A percentile compares a stretch with the other conserved stretches of the same genome.
Evolutionary conservation across 164 flowering plant species (phyloP).

Genomic region (Aristolochia fimbriata): DNA sequence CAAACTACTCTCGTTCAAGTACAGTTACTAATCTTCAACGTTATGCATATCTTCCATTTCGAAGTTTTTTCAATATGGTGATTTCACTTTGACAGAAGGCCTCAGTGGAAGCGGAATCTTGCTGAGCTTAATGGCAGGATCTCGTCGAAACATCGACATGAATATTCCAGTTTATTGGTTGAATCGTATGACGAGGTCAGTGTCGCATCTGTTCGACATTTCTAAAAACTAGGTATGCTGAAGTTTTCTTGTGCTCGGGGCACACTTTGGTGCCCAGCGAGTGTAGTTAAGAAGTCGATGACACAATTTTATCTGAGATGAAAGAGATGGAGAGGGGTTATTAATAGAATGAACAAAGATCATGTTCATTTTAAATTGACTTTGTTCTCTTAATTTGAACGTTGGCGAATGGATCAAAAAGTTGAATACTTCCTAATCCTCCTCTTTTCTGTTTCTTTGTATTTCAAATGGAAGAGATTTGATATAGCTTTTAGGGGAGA

Average conservation of each 20-base stretch:
- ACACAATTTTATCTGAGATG: too few species aligned
- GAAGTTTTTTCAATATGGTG: neutral
- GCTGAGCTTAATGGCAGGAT: slow-evolving; percentile 6
- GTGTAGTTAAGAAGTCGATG: neutral
- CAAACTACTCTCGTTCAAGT: neutral
- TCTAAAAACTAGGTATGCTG: neutral
- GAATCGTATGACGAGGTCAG: slow-evolving; percentile 5
- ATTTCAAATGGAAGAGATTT: too few species aligned
- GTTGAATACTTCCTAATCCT: too few species aligned
- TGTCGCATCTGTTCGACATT: neutral
- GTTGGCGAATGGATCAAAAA: too few species aligned
- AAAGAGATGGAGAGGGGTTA: too few species aligned
- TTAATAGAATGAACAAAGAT: too few species aligned
- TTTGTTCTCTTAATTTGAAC: too few species aligned
- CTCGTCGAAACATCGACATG: slow-evolving; percentile 4
- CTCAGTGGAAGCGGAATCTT: slow-evolving; percentile 1
- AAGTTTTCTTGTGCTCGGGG: too few species aligned
- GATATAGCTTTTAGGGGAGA: too few species aligned
- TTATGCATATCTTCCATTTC: neutral
- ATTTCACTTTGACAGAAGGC: neutral
- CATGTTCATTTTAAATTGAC: too few species aligned
- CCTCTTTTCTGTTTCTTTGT: too few species aligned
- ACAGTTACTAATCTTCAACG: neutral
- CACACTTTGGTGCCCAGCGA: neutral
- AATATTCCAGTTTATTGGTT: neutral